Evolutionary conservation across 2,329 filamentous ascomycete genomes (phyloP), one percentile per base, ranked within the genome.

Genomic region (Dryadomyces quercivorus): DNA sequence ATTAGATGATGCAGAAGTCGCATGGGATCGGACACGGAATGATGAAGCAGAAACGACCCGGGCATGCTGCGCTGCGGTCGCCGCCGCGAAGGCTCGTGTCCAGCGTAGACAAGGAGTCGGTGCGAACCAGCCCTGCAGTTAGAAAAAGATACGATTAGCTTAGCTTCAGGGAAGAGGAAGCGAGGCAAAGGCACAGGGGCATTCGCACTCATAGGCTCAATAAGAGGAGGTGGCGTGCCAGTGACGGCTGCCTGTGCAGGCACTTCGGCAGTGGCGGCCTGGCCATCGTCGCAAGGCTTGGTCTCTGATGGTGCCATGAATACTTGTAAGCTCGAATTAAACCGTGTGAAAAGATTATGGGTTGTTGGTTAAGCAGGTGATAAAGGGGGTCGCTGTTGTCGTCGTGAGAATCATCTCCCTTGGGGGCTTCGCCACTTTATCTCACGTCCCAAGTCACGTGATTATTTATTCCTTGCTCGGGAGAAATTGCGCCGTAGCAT

Each of bases 1-100:
- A 8, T 38, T 52, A 65, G 49, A 69, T 67, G 50, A 69, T 65
- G 57, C 68, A 70, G 57, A 62, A 70, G 54, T 69, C 65, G 61
- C 67, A 70, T 1, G 68, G 68, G 9, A 70, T 55, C 18, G 68
- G 68, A 59, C 68, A 69, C 13, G 68, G 68, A 13, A 70, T 61
- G 53, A 65, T 66, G 61, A 70, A 70, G 62, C 68, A 70, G 63
- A 70, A 70, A 7, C 67, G 65, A 4, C 67, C 67, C 4, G 67
- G 67, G 44, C 66, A 68, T 40, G 58, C 48, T 2, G 57, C 55
- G 58, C 66, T 57, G 36, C 57, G 55, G 16, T 52, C 8, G 34
- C 57, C 57, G 26, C 57, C 57, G 26, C 57, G 57, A 16, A 58
- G 10, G 3, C 21, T 22, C 18, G n/a, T 49, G 8, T 31, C 26